These are phyloP conservation scores for Gloeophyllum trabeum DNA, from an alignment of 768 basidiomycete genomes.

Conservation along the genomic window DNA sequence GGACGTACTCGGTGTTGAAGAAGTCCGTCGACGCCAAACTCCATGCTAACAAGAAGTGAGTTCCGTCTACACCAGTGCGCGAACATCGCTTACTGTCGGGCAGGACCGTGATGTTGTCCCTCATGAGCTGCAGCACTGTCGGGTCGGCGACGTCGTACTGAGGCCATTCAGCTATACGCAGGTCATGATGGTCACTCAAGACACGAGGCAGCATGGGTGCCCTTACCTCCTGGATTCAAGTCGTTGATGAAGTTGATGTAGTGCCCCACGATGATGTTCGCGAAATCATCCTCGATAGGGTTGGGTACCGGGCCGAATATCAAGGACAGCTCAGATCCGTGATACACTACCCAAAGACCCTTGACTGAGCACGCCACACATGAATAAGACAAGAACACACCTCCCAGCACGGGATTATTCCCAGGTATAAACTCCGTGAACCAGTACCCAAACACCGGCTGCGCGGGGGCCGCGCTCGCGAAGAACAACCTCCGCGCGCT, in stretches of 20 bases:
- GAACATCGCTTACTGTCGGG: constrained; percentile 28
- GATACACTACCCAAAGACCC: constrained; percentile 21
- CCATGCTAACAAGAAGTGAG: constrained; percentile 20
- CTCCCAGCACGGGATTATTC: constrained; percentile 31
- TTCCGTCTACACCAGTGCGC: not conserved
- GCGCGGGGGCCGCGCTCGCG: constrained; percentile 29
- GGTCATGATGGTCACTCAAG: not conserved
- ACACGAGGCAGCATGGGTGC: not conserved
- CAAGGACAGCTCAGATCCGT: constrained; percentile 32
- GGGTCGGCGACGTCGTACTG: constrained; percentile 21
- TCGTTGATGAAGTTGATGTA: constrained; percentile 45
- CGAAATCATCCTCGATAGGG: constrained; percentile 27
- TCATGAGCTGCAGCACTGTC: constrained; percentile 32
- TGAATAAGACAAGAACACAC: constrained; percentile 16
- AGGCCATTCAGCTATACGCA: constrained; percentile 31
- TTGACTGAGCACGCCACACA: not conserved
- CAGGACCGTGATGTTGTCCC: constrained; percentile 37
- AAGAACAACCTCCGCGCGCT: constrained; percentile 35
- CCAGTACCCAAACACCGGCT: constrained; percentile 39
- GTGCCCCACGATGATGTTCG: constrained; percentile 31
- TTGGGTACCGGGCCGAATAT: constrained; percentile 34
- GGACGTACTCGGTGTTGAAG: constrained; percentile 24
- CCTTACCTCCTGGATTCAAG: constrained; percentile 38
- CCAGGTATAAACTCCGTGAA: constrained; percentile 46
- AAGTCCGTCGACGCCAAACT: constrained; percentile 27